phyloP scores from a whole-genome alignment of 2,329 filamentous ascomycete species.

The Neopestalotiopsis sp. region DNA sequence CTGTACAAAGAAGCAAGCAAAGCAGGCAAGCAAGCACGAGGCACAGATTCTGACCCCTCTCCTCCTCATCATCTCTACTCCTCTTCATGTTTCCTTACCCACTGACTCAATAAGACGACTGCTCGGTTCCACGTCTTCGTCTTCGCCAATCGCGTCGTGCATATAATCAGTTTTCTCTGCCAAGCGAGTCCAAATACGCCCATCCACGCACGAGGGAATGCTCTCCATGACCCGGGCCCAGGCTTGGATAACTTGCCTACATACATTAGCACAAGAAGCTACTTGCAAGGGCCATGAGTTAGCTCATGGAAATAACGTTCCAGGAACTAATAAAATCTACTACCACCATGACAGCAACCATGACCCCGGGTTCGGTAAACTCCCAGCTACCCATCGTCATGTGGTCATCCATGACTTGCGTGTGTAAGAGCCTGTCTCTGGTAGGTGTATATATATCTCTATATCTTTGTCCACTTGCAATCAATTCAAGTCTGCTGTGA shows the following conservation, averaged over 20 bases:
- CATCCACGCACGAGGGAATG: background rate
- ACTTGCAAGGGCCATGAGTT: background rate
- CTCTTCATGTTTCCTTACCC: background rate
- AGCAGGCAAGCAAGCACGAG: background rate
- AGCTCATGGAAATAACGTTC: constrained; percentile 1
- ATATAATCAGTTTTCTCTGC: background rate
- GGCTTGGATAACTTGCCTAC: background rate
- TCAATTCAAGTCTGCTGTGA: background rate
- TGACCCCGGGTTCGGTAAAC: constrained; percentile 1
- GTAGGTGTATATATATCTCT: constrained; percentile 4
- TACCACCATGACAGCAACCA: background rate
- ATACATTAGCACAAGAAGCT: background rate
- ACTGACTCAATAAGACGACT: background rate
- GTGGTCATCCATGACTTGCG: constrained; percentile 1
- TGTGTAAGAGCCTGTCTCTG: background rate
- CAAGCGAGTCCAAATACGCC: background rate
- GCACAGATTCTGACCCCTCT: background rate
- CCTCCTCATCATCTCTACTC: background rate
- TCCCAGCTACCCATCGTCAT: constrained; percentile 1
- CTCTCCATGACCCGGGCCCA: background rate
- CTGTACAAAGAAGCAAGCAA: background rate
- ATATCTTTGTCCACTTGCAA: background rate
- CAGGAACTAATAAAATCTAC: background rate
- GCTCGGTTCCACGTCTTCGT: background rate
- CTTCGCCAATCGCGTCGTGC: background rate